Conservation (phyloP, 208 protist species). For the Crithidia thermophila region DNA sequence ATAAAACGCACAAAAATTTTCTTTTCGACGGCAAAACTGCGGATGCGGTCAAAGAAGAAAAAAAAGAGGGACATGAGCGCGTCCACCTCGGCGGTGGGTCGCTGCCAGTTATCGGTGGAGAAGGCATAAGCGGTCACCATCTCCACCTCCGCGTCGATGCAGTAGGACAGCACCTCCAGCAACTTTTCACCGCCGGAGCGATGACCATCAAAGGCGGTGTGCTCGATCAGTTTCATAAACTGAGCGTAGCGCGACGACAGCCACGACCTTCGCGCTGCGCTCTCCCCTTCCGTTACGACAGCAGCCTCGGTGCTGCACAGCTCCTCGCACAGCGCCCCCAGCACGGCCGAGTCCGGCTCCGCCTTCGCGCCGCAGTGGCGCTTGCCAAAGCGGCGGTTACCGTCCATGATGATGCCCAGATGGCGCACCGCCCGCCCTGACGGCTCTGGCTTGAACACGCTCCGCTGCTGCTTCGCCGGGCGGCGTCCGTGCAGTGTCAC, state of each 20-base stretch:
- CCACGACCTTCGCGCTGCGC: neutral
- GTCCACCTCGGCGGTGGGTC: slow-evolving; percentile 69
- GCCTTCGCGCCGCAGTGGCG: neutral
- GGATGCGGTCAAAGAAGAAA: slow-evolving; percentile 81
- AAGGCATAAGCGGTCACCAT: slow-evolving; percentile 93
- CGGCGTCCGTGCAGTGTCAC: neutral
- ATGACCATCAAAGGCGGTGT: slow-evolving; percentile 79
- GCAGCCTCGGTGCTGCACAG: slow-evolving; percentile 11
- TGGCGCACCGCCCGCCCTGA: slow-evolving; percentile 61
- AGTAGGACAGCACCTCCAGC: slow-evolving; percentile 70
- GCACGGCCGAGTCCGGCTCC: slow-evolving; percentile 11
- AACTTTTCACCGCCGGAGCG: slow-evolving; percentile 82
- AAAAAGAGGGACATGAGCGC: slow-evolving; percentile 86
- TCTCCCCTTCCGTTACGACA: neutral
- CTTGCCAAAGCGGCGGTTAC: slow-evolving; percentile 81
- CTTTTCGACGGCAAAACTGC: slow-evolving; percentile 42
- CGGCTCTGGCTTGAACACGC: neutral
- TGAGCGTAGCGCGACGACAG: slow-evolving; percentile 22
- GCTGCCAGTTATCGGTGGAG: slow-evolving; percentile 91
- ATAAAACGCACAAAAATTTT: slow-evolving; percentile 91
- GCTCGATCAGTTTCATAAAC: slow-evolving; percentile 47
- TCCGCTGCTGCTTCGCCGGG: neutral
- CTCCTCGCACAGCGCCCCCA: slow-evolving; percentile 21
- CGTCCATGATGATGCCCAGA: slow-evolving; percentile 92
- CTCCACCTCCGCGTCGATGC: slow-evolving; percentile 57